phyloP scores from a whole-genome alignment of 2,329 filamentous ascomycete species.

The Knoxdaviesia capensis region DNA sequence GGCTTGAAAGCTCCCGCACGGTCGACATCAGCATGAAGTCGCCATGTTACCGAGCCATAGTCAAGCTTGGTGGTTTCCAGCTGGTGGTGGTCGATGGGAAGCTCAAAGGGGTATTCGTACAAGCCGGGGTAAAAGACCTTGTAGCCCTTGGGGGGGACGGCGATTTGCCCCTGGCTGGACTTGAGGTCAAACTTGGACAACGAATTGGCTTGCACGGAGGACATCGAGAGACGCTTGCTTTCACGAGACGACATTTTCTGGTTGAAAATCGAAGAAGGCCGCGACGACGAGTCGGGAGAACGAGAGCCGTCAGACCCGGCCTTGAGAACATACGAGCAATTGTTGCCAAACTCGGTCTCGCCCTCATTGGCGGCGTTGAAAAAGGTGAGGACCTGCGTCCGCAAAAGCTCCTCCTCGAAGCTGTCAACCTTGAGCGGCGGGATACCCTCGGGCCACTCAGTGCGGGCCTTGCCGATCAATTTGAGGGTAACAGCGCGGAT shows the following conservation, averaged over 20 bases:
- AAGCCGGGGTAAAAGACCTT: slow-evolving; percentile 61
- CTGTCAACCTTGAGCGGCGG: slow-evolving; percentile 71
- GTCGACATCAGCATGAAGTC: slow-evolving; percentile 68
- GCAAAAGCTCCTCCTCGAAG: slow-evolving; percentile 56
- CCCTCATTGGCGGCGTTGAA: slow-evolving; percentile 55
- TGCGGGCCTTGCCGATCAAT: slow-evolving; percentile 66
- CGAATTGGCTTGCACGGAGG: no score
- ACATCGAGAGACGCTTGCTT: no score
- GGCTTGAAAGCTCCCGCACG: slow-evolving; percentile 78
- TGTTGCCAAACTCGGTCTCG: slow-evolving; percentile 41
- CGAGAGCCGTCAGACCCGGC: not conserved
- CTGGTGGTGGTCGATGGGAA: slow-evolving; percentile 73
- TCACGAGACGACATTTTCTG: no score
- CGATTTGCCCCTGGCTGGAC: no score
- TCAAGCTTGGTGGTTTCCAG: slow-evolving; percentile 79
- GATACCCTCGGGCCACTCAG: slow-evolving; percentile 93
- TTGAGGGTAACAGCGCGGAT: slow-evolving; percentile 80
- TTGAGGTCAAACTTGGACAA: no score
- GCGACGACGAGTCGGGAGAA: no score
- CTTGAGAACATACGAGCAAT: slow-evolving; percentile 34
- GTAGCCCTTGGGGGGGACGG: slow-evolving; percentile 43
- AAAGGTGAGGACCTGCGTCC: slow-evolving; percentile 78
- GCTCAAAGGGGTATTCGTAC: slow-evolving; percentile 57
- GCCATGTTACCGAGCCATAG: slow-evolving; percentile 72
- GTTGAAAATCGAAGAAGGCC: no score